Conservation (phyloP, 2,329 filamentous ascomycete species). For the Alternaria arbusti region DNA sequence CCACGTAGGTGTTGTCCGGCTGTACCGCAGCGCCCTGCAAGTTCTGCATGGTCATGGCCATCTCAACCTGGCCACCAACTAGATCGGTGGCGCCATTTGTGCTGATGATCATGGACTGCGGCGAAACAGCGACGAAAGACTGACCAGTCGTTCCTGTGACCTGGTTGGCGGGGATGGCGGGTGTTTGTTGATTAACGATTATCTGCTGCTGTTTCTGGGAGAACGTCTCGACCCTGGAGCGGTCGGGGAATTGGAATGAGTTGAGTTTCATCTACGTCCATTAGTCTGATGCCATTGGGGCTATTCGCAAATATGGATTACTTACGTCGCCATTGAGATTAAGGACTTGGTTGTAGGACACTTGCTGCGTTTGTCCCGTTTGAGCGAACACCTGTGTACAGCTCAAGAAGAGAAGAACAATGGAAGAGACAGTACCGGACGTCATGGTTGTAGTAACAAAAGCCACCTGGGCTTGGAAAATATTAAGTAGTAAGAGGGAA, state of each 20-base stretch:
- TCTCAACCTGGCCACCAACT: constrained; percentile 46
- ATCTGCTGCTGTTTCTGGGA: constrained; percentile 48
- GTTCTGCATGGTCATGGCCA: constrained; percentile 41
- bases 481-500: constrained; percentile 13
- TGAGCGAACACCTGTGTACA: constrained; percentile 28
- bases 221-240: constrained; percentile 47
- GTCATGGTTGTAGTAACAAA: constrained; percentile 35
- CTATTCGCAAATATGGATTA: neutral
- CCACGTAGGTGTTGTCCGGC: constrained; percentile 46
- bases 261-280: constrained; percentile 43
- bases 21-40: constrained; percentile 38
- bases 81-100: constrained; percentile 46
- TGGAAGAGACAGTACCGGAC: constrained; percentile 46
- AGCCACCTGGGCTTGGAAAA: constrained; percentile 44
- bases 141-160: constrained; percentile 47
- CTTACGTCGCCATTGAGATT: constrained; percentile 49
- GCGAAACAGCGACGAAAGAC: constrained; percentile 43
- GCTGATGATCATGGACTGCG: constrained; percentile 44
- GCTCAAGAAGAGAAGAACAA: constrained; percentile 39
- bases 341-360: constrained; percentile 49
- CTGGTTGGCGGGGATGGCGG: constrained; percentile 43
- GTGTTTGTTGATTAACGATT: constrained; percentile 50
- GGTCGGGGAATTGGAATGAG: constrained; percentile 46
- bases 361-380: constrained; percentile 31
- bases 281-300: constrained; percentile 5